Base-by-base conservation (phyloP, 2,329 filamentous ascomycete species). In the Colletotrichum filicis region DNA sequence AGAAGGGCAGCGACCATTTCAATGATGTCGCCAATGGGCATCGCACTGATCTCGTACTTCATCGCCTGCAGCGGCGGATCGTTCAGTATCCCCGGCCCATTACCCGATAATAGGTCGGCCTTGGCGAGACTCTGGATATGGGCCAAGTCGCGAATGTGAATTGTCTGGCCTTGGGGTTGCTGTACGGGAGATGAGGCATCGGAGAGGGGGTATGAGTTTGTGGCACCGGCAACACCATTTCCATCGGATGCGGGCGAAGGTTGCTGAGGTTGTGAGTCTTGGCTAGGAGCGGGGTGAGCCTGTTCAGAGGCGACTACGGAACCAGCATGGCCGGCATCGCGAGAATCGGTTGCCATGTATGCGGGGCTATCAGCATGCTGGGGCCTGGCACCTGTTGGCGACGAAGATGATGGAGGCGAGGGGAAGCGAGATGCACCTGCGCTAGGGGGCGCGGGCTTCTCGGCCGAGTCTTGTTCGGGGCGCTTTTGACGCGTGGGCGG, bases 1-100 rank as follows among this genome's bases (percentile, higher is more conserved):
- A 99, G 87, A 28, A 99, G 89, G 7, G 95, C 97, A 5, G 97
- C 97, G 4, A 99, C 97, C 97, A 99, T 98, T 83, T 98, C 96
- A 80, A 99, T 99, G 77, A 99, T 94, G 80, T 99, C 96, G 76
- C 93, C 92, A 68, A 98, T 97, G 65, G 97, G 97, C 96, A 99
- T 98, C 66, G 91, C 94, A 84, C 95, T 98, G 78, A 99, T 98
- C 83, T 98, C 97, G 81, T 98, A 99, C 80, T 91, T 91, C 83
- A 88, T 89, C 75, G 87, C 87, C 77, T 88, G 87, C 49, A 87
- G 81, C 42, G 85, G 87, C 14, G 86, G 84, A 73, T 86, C 88
- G 75, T 86, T 87, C 68, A 87, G 82, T 68, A 85, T 85, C 77
- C 88, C 85, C 75, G 87, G 76, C 2, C 83, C 84, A 67, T 84